phyloP scores from a whole-genome alignment of 371 early-diverging fungal genomes.

The Rhizopus microsporus region DNA sequence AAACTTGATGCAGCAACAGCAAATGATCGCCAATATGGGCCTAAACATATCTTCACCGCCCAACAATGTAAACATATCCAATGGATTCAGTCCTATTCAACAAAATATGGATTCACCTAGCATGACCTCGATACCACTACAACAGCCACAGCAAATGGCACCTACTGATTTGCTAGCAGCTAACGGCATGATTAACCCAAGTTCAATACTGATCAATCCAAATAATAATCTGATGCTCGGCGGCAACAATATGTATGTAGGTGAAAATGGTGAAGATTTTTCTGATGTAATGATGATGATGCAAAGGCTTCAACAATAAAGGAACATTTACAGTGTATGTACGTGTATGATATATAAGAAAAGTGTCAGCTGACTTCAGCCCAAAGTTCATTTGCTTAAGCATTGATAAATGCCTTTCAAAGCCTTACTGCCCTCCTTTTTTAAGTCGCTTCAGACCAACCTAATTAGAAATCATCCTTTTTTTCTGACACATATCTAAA shows the following conservation, averaged over 20 bases:
- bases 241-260: conserved; percentile 5
- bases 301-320: conserved; percentile 41
- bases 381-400: too few relatives aligned
- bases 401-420: too few relatives aligned
- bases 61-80: conserved; percentile 15
- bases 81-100: conserved; percentile 24
- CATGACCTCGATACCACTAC: conserved; percentile 28
- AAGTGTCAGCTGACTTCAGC: too few relatives aligned
- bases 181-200: conserved; percentile 36
- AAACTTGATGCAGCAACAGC: conserved; percentile 25
- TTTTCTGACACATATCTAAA: too few relatives aligned
- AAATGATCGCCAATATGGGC: conserved; percentile 30
- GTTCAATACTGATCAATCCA: conserved; percentile 25
- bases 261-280: conserved; percentile 28
- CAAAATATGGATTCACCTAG: conserved; percentile 30
- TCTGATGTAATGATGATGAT: conserved; percentile 43
- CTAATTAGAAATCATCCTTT: too few relatives aligned
- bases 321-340: neutral
- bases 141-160: conserved; percentile 23
- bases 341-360: too few relatives aligned
- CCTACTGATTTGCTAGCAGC: conserved; percentile 35
- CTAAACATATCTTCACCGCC: conserved; percentile 9
- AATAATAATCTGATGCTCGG: conserved; percentile 28
- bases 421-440: too few relatives aligned
- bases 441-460: too few relatives aligned